phyloP scores from a whole-genome alignment of 2,329 filamentous ascomycete species.

The Botrytis fabae region DNA sequence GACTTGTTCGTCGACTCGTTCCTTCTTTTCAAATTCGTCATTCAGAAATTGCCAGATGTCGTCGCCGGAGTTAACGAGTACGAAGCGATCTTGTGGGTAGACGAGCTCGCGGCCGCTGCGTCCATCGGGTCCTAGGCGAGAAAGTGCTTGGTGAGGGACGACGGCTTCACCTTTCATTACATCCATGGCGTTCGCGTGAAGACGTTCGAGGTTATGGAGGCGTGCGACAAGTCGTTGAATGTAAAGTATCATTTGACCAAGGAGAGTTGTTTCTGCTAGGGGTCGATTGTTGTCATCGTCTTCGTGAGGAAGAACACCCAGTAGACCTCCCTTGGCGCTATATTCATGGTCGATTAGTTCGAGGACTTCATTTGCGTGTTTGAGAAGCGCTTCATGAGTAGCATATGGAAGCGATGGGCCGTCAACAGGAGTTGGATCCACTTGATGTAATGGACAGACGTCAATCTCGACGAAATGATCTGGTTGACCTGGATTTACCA shows the following conservation, averaged over 20 bases:
- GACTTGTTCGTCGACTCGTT: constrained; percentile 43
- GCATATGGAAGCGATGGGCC: constrained; percentile 34
- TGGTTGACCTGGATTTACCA: constrained; percentile 16
- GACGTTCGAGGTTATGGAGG: constrained; percentile 58
- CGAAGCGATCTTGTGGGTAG: constrained; percentile 56
- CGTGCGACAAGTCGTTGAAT: constrained; percentile 55
- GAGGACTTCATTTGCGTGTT: constrained; percentile 60
- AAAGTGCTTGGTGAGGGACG: constrained; percentile 54
- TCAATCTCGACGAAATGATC: constrained; percentile 24
- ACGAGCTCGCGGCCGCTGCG: constrained; percentile 51
- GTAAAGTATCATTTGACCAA: constrained; percentile 59
- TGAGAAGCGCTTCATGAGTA: constrained; percentile 45
- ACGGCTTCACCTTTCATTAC: constrained; percentile 51
- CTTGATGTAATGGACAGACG: constrained; percentile 35
- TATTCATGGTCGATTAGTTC: constrained; percentile 62
- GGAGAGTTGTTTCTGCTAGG: constrained; percentile 51
- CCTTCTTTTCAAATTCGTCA: constrained; percentile 44
- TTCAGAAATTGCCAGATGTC: constrained; percentile 52
- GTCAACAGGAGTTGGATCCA: constrained; percentile 21
- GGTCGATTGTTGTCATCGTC: constrained; percentile 43
- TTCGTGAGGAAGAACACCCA: constrained; percentile 53
- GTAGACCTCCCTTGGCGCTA: constrained; percentile 54
- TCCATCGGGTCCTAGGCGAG: constrained; percentile 53
- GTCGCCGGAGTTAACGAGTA: constrained; percentile 56
- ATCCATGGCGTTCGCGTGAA: constrained; percentile 53